Conservation (phyloP, 202 grass and related monocot species). For the Cymbopogon flexuosus region DNA sequence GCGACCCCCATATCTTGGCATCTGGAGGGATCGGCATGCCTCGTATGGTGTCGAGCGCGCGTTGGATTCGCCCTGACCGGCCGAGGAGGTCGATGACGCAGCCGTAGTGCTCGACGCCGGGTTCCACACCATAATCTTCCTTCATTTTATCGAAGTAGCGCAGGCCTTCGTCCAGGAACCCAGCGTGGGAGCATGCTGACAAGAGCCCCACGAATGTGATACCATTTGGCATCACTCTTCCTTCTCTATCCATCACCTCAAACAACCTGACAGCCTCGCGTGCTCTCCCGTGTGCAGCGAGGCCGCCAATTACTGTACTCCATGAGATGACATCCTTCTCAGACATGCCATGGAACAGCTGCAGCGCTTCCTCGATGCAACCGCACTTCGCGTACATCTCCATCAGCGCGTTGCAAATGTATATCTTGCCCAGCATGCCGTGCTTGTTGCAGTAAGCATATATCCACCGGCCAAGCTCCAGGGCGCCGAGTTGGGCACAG, state of each 20-base stretch:
- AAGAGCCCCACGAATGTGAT: constrained; percentile 57
- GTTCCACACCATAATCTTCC: constrained; percentile 33
- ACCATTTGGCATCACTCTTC: constrained; percentile 38
- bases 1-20: constrained; percentile 51
- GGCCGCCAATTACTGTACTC: constrained; percentile 54
- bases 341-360: constrained; percentile 39
- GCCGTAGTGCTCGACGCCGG: constrained; percentile 61
- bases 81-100: constrained; percentile 67
- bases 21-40: constrained; percentile 50
- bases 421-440: constrained; percentile 36
- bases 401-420: constrained; percentile 54
- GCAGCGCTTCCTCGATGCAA: constrained; percentile 45
- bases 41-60: constrained; percentile 26
- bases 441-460: constrained; percentile 58
- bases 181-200: constrained; percentile 61
- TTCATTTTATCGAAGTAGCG: constrained; percentile 53
- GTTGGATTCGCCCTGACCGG: constrained; percentile 38
- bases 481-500: constrained; percentile 57
- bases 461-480: constrained; percentile 83
- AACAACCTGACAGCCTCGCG: constrained; percentile 48
- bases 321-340: constrained; percentile 64
- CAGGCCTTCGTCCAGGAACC: constrained; percentile 47
- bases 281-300: constrained; percentile 56
- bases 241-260: constrained; percentile 41
- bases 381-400: constrained; percentile 72